Percentiles rank a stretch among this genome's conserved stretches.
These are phyloP conservation scores for Celoporthe dispersa DNA, from an alignment of 2,329 filamentous ascomycete species.

Conservation along the genomic window DNA sequence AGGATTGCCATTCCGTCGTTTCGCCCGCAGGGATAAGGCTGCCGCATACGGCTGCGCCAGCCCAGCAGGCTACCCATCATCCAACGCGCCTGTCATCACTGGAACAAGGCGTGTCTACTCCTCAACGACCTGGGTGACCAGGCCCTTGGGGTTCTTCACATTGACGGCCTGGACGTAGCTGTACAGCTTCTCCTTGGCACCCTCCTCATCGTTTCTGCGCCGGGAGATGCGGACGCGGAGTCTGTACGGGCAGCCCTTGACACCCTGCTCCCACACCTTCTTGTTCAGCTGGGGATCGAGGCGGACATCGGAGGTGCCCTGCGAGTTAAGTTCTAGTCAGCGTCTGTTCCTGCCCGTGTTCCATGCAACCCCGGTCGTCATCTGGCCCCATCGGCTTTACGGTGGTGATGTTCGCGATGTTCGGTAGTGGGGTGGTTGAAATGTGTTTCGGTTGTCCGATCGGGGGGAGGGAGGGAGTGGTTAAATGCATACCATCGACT, in stretches of 20 bases:
- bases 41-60: background rate
- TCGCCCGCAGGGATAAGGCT: constrained; percentile 4
- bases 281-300: constrained; percentile 99
- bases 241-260: constrained; percentile 98
- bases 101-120: constrained; percentile 44
- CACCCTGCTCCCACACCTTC: constrained; percentile 99
- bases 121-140: constrained; percentile 87
- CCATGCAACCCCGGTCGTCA: background rate
- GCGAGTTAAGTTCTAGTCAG: constrained; percentile 26
- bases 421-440: constrained; percentile 8
- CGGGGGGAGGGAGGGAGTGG: constrained; percentile 24
- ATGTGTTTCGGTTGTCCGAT: background rate
- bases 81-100: constrained; percentile 31
- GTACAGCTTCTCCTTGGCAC: constrained; percentile 99
- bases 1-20: constrained; percentile 20
- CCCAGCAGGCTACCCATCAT: constrained; percentile 23
- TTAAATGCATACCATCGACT: constrained; percentile 84
- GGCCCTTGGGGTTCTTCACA: constrained; percentile 98
- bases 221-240: constrained; percentile 97
- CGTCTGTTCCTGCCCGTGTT: constrained; percentile 9
- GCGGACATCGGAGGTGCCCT: constrained; percentile 97
- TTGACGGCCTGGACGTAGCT: constrained; percentile 99
- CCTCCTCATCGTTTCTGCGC: constrained; percentile 99
- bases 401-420: background rate
- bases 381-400: background rate